Conservation (phyloP, 257 asterid genomes). For the Solanum verrucosum region DNA sequence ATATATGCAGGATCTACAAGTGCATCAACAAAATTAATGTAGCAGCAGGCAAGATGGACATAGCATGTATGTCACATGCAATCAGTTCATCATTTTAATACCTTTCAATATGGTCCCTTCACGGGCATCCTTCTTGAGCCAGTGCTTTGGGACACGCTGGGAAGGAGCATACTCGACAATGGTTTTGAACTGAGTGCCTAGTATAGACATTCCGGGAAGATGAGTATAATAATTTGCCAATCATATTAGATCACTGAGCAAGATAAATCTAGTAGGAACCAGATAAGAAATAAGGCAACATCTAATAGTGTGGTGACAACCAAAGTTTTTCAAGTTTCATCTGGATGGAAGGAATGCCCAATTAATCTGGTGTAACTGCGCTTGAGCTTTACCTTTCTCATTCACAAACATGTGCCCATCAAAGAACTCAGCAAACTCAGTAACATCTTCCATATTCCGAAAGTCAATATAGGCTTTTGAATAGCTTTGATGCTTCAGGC, state of each 20-base stretch:
- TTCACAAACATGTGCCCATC: conserved; percentile 90
- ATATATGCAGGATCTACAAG: conserved; percentile 90
- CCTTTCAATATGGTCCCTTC: conserved; percentile 87
- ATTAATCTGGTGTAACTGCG: conserved; percentile 5
- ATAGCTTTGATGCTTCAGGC: conserved; percentile 53
- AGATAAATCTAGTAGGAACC: not conserved
- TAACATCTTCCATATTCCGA: conserved; percentile 64
- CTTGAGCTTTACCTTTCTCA: conserved; percentile 63
- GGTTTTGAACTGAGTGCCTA: conserved; percentile 83
- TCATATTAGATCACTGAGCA: not conserved
- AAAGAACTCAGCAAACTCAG: conserved; percentile 87
- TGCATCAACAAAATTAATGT: conserved; percentile 22
- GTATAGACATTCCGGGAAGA: not conserved
- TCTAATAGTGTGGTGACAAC: not conserved
- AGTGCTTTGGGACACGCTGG: conserved; percentile 81
- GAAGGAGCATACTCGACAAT: conserved; percentile 96
- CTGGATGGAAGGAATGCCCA: not conserved
- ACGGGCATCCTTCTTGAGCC: conserved; percentile 87
- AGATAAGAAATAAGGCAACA: not conserved
- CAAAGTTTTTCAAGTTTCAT: not conserved
- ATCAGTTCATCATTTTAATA: conserved; percentile 19
- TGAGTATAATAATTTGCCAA: not conserved
- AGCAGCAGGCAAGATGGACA: conserved; percentile 10
- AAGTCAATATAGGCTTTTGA: conserved; percentile 85
- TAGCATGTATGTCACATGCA: conserved; percentile 8